A percentile compares a stretch with the other conserved stretches of the same genome.
Conservation (phyloP, 345 rosid genomes). For the Heritiera littoralis region DNA sequence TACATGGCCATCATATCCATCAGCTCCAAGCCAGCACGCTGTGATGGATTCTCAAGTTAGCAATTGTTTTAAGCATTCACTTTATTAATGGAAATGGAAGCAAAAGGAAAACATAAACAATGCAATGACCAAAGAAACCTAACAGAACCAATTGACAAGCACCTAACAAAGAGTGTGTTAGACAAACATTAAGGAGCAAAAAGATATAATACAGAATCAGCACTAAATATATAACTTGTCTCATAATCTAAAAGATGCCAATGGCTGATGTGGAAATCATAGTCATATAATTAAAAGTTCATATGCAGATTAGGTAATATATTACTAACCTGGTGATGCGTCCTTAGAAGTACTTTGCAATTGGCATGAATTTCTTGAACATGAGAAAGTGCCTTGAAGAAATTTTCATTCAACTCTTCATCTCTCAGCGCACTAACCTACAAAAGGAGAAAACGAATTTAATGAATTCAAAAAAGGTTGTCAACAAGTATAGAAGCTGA, state of each 20-base stretch:
- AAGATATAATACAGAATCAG: not conserved
- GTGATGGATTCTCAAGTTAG: constrained; percentile 36
- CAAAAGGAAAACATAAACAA: not conserved
- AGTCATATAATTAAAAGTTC: constrained; percentile 10
- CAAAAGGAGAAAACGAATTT: constrained; percentile 18
- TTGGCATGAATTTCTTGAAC: constrained; percentile 97
- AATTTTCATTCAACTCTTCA: constrained; percentile 75
- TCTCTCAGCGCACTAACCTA: constrained; percentile 90
- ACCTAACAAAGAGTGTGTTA: not conserved
- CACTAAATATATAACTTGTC: not conserved
- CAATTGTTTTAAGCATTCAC: constrained; percentile 6
- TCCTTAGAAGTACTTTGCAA: constrained; percentile 89
- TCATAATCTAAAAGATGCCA: not conserved
- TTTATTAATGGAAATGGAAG: not conserved
- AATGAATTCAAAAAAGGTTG: not conserved
- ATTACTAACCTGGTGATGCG: constrained; percentile 82
- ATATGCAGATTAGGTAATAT: not conserved
- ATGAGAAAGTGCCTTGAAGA: constrained; percentile 91
- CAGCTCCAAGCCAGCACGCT: constrained; percentile 99
- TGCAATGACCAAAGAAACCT: not conserved
- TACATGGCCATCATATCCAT: constrained; percentile 99
- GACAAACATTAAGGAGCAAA: not conserved
- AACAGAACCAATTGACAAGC: constrained; percentile 7
- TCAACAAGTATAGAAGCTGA: not conserved
- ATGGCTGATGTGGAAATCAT: not conserved